Evolutionary conservation across 106 monocot genomes (phyloP), one percentile per base, ranked within the genome.

Genomic region (Dioscorea dumetorum): DNA sequence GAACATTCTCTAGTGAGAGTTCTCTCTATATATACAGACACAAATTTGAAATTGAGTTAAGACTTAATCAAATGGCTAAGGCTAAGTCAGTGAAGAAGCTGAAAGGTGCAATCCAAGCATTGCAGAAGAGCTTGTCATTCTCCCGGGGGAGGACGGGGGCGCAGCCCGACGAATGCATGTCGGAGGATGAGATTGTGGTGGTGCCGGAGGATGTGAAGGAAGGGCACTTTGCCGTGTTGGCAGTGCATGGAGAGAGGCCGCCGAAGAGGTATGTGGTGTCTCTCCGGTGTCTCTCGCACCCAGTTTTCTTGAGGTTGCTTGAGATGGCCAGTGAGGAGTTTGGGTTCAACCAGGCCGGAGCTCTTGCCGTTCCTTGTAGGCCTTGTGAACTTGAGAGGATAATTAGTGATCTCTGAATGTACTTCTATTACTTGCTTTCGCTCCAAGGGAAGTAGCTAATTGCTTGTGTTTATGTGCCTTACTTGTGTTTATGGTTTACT

Each of bases 251-350:
- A 16, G 72, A 72, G 11, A 49, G 58, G 21, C 67, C 71, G 21
- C 67, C 71, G 1, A 74, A 60, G 68, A 74, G 83, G 14, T 83
- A 72, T 11, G 74, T 79, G 0, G 72, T 83, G 18, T 76, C 83
- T 1, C 49, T 83, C 66, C 54, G 74, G 13, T 83, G 77, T 50
- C 77, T 85, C 2, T 77, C 84, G 4, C 33, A 77, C 31, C 84
- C 84, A 0, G 59, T 31, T 41, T 80, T 85, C 64, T 60, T 80
- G 41, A 49, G n/a, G 58, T 19, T 74, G 77, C 50, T 85, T 34
- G 77, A 80, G 62, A n/a, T 67, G 34, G 84, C 84, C 0, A 70
- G 71, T 21, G 80, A 80, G 62, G 84, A 80, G 63, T 85, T 85
- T 35, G 80, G 80, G 8, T 85, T 85, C 74, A 11, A 3, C 9